Conservation (phyloP, 805 yeast genomes). For the Osmozyma mogii region DNA sequence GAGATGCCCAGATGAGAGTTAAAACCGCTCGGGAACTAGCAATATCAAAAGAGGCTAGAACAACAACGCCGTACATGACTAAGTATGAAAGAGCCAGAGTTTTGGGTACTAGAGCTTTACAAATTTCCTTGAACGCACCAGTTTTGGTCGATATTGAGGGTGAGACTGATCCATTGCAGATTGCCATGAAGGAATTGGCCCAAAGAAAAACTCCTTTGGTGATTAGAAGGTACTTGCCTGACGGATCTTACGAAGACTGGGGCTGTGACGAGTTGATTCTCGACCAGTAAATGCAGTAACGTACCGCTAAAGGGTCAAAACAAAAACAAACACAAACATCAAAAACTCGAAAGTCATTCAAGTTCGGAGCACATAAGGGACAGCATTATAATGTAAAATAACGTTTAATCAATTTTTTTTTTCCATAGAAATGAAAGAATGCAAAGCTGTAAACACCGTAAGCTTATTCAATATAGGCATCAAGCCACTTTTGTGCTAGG, state of each 20-base stretch:
- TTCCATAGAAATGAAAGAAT: neutral
- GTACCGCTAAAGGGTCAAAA: constrained; percentile 1
- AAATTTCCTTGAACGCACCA: constrained; percentile 97
- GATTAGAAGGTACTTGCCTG: constrained; percentile 92
- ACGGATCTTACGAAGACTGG: constrained; percentile 97
- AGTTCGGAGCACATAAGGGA: constrained; percentile 1
- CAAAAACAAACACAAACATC: no score
- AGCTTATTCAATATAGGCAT: constrained; percentile 36
- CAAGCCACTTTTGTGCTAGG: constrained; percentile 55
- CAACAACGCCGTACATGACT: constrained; percentile 98
- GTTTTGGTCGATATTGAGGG: constrained; percentile 97
- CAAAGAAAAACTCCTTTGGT: constrained; percentile 94
- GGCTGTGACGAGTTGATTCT: constrained; percentile 96
- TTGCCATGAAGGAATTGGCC: constrained; percentile 93
- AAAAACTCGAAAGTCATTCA: constrained; percentile 1
- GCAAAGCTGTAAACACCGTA: neutral
- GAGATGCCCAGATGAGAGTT: constrained; percentile 38
- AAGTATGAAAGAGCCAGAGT: constrained; percentile 97
- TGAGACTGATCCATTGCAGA: constrained; percentile 96
- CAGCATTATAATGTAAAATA: neutral
- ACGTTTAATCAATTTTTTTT: no score
- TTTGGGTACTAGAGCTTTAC: constrained; percentile 94
- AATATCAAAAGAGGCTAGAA: constrained; percentile 78
- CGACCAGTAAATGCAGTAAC: constrained; percentile 44
- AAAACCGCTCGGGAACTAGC: constrained; percentile 75